Conservation (phyloP, 2,329 filamentous ascomycete species). For the Chrysosphaeria jannelii region DNA sequence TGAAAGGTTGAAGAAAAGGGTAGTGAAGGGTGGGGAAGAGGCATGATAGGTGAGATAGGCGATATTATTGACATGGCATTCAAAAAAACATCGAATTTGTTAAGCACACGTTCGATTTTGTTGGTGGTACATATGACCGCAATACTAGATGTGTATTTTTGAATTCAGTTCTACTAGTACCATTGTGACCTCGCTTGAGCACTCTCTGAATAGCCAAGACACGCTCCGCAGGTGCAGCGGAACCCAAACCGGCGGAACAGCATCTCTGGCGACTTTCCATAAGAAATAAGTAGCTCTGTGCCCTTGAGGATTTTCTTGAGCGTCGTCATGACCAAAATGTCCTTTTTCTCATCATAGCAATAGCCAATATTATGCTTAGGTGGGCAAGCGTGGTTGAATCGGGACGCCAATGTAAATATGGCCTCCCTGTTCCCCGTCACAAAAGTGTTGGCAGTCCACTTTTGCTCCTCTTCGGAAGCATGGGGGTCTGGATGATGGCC, state of each 20-base stretch:
- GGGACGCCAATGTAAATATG: conserved; percentile 12
- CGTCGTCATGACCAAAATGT: conserved; percentile 13
- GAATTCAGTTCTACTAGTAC: too few species aligned
- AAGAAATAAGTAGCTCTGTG: conserved; percentile 6
- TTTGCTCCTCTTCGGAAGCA: conserved; percentile 2
- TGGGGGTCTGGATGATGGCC: conserved; percentile 4
- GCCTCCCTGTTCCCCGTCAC: conserved; percentile 3
- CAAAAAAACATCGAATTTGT: too few species aligned
- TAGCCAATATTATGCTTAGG: conserved; percentile 15
- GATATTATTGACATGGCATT: too few species aligned
- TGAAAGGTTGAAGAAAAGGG: too few species aligned
- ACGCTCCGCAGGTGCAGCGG: conserved; percentile 5
- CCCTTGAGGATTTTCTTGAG: conserved; percentile 2
- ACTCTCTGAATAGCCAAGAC: conserved; percentile 3
- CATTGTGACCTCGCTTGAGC: too few species aligned
- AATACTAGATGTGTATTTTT: too few species aligned
- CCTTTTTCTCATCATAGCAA: conserved; percentile 9
- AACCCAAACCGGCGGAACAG: conserved; percentile 5
- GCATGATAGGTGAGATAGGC: too few species aligned
- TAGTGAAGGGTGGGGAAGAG: too few species aligned
- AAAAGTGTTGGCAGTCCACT: conserved; percentile 8
- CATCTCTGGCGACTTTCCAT: conserved; percentile 4
- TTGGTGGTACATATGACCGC: too few species aligned
- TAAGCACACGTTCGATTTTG: too few species aligned
- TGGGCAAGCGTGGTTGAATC: conserved; percentile 27